phyloP scores from a whole-genome alignment of 768 basidiomycete species.

The Tulasnella calospora region DNA sequence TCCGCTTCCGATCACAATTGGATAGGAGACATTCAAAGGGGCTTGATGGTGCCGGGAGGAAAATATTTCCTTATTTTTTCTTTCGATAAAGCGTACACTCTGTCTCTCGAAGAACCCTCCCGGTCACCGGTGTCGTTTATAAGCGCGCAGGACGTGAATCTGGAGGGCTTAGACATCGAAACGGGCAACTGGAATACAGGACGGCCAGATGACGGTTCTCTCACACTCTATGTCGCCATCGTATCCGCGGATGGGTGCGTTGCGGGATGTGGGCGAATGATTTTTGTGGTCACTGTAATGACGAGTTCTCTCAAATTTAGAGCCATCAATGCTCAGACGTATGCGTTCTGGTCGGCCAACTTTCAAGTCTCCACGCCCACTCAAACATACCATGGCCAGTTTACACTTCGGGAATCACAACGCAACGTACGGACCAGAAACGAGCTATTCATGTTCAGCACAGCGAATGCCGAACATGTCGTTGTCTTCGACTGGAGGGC shows the following conservation, averaged over 20 bases:
- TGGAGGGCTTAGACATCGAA: neutral
- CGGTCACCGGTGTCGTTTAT: neutral
- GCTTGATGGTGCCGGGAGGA: neutral
- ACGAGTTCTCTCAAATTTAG: neutral
- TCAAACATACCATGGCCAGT: neutral
- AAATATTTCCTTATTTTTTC: neutral
- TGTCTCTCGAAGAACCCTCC: neutral
- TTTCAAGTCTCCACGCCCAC: neutral
- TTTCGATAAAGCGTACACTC: neutral
- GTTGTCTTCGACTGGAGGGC: neutral
- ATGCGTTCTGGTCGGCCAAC: neutral
- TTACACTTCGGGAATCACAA: neutral
- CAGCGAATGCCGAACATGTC: neutral
- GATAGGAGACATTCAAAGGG: neutral
- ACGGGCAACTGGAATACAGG: neutral
- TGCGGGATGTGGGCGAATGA: neutral
- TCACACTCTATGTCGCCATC: neutral
- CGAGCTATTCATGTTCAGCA: neutral
- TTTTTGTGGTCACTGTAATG: neutral
- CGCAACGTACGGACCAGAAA: neutral
- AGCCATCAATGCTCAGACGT: neutral
- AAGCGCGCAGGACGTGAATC: neutral
- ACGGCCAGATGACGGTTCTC: neutral
- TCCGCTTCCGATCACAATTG: neutral
- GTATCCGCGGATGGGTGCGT: neutral